These are phyloP conservation scores for Boechera retrofracta DNA, from an alignment of 345 rosid species.

Conservation along the genomic window DNA sequence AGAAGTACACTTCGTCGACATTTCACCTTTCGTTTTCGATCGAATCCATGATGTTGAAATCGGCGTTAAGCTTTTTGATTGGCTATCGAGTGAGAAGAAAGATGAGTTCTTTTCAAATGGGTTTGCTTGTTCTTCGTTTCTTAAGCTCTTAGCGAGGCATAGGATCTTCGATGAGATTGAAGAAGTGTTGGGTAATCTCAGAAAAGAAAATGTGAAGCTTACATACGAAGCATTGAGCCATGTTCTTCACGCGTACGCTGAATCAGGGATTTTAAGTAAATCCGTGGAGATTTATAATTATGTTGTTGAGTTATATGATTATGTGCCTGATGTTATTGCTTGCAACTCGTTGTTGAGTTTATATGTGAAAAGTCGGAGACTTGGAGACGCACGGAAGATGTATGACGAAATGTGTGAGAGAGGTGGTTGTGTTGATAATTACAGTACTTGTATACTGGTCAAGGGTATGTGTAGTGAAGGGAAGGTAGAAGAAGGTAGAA, in stretches of 20 bases:
- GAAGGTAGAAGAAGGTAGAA: constrained; percentile 65
- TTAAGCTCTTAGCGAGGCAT: constrained; percentile 71
- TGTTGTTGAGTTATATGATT: constrained; percentile 40
- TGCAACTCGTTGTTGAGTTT: constrained; percentile 70
- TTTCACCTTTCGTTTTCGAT: constrained; percentile 73
- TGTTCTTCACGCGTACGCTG: constrained; percentile 59
- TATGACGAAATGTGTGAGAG: constrained; percentile 68
- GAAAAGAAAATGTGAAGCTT: constrained; percentile 51
- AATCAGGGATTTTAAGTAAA: constrained; percentile 55
- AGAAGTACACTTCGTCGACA: constrained; percentile 52
- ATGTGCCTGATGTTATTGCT: constrained; percentile 63
- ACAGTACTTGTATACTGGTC: constrained; percentile 67
- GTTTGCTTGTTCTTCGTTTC: constrained; percentile 69
- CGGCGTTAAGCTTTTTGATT: constrained; percentile 67
- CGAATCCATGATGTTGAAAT: constrained; percentile 61
- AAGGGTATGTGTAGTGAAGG: constrained; percentile 78
- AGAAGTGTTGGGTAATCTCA: constrained; percentile 51
- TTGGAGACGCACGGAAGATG: constrained; percentile 57
- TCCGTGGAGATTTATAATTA: constrained; percentile 61
- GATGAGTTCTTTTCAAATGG: constrained; percentile 47
- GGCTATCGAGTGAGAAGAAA: constrained; percentile 52
- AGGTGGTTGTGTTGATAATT: constrained; percentile 65
- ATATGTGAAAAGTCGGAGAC: constrained; percentile 46
- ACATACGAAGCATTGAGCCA: constrained; percentile 65
- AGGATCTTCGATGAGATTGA: constrained; percentile 60